A percentile compares a stretch with the other conserved stretches of the same genome.
Evolutionary conservation across 805 yeast species (phyloP).

Genomic region (Saccharomycopsis guyanensis): DNA sequence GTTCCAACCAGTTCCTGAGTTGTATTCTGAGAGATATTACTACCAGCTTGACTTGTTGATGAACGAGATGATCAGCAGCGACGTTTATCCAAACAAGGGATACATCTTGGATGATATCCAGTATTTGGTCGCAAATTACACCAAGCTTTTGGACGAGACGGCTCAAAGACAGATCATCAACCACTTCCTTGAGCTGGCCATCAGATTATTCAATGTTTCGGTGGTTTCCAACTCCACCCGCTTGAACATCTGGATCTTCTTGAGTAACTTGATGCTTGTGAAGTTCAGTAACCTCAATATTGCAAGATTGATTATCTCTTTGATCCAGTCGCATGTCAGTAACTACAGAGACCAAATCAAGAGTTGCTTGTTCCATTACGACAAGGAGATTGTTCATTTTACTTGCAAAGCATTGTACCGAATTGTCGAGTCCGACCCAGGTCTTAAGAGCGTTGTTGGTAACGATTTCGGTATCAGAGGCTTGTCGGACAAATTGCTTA

Average conservation of each 20-base stretch:
- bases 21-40: background rate
- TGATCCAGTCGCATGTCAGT: background rate
- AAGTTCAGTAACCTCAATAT: background rate
- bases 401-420: background rate
- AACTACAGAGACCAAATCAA: background rate
- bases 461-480: background rate
- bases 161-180: background rate
- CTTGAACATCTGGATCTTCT: background rate
- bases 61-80: background rate
- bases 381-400: constrained; percentile 1
- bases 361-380: constrained; percentile 2
- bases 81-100: background rate
- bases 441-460: background rate
- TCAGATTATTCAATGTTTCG: background rate
- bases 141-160: background rate
- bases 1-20: background rate
- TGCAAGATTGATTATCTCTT: background rate
- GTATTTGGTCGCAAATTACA: constrained; percentile 1
- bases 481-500: background rate
- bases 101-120: background rate
- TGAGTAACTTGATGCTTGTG: constrained; percentile 1
- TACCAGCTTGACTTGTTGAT: background rate
- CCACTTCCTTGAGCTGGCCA: background rate
- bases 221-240: background rate
- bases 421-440: background rate